Percentiles rank a stretch among this genome's conserved stretches.
These are phyloP conservation scores for Ophiocordyceps australis DNA, from an alignment of 2,329 filamentous ascomycete species.

Conservation along the genomic window DNA sequence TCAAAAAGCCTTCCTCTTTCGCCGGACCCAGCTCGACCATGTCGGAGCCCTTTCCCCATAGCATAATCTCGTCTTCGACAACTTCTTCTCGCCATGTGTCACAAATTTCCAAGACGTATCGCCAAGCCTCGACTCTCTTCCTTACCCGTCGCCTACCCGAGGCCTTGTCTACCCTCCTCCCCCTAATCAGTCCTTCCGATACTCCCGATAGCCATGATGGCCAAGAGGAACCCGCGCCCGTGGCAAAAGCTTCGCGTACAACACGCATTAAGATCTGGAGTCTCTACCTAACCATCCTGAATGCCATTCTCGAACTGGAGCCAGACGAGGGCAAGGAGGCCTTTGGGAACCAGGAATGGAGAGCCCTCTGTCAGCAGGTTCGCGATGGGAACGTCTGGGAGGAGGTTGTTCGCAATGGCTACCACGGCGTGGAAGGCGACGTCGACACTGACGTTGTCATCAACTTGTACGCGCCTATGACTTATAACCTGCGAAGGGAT, in stretches of 20 bases:
- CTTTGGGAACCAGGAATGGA: slow-evolving; percentile 78
- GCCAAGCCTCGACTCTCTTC: slow-evolving; percentile 85
- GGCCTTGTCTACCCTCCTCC: slow-evolving; percentile 67
- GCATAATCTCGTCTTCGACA: slow-evolving; percentile 39
- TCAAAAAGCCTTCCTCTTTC: slow-evolving; percentile 4
- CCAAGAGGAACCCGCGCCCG: slow-evolving; percentile 44
- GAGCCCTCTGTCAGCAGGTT: slow-evolving; percentile 63
- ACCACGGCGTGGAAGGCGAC: slow-evolving; percentile 72
- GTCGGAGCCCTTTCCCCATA: slow-evolving; percentile 27
- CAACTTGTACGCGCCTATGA: slow-evolving; percentile 44
- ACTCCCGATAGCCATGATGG: slow-evolving; percentile 23
- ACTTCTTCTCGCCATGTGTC: slow-evolving; percentile 42
- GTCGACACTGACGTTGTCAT: slow-evolving; percentile 92
- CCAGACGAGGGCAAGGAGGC: slow-evolving; percentile 76
- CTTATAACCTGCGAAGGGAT: neutral
- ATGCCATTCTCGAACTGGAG: slow-evolving; percentile 77
- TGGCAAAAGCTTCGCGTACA: slow-evolving; percentile 61
- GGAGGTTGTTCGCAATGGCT: slow-evolving; percentile 72
- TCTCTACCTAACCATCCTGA: slow-evolving; percentile 83
- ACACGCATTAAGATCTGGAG: slow-evolving; percentile 95
- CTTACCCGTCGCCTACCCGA: slow-evolving; percentile 86
- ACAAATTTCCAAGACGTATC: slow-evolving; percentile 80
- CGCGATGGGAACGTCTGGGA: slow-evolving; percentile 90
- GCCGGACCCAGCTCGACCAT: slow-evolving; percentile 14
- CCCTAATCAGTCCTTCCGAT: slow-evolving; percentile 50